phyloP scores from a whole-genome alignment of 148 eudicot genomes.

The Oxyria digyna region DNA sequence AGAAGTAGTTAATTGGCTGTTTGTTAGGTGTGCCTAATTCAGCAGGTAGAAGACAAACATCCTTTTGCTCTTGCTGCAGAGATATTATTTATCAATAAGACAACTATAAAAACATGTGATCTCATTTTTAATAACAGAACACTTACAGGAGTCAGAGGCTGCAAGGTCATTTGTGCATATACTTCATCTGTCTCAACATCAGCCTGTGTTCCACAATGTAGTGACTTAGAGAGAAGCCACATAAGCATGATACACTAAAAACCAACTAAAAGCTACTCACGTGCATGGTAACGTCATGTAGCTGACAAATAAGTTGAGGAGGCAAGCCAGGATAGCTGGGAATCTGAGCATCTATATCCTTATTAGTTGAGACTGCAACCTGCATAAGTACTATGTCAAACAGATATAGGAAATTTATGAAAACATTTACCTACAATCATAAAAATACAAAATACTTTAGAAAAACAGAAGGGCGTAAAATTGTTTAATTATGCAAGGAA shows the following conservation, averaged over 20 bases:
- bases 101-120: background rate
- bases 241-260: background rate
- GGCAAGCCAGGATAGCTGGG: conserved; percentile 38
- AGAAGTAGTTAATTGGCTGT: conserved; percentile 72
- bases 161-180: conserved; percentile 65
- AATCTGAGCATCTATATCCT: conserved; percentile 30
- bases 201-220: conserved; percentile 19
- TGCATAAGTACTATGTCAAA: no score
- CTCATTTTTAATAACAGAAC: no score
- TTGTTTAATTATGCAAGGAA: background rate
- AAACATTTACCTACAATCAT: no score
- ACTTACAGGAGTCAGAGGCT: conserved; percentile 53
- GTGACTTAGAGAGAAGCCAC: background rate
- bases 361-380: conserved; percentile 38
- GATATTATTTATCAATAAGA: background rate
- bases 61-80: conserved; percentile 60
- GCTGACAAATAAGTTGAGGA: conserved; percentile 36
- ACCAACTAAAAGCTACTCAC: conserved; percentile 15
- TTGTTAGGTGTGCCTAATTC: conserved; percentile 56
- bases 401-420: no score
- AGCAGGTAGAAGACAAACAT: conserved; percentile 47
- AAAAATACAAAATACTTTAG: background rate
- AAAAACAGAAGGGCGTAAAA: no score
- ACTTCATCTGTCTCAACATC: conserved; percentile 50
- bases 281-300: conserved; percentile 40